These are phyloP conservation scores for Detonula confervacea DNA, from an alignment of 352 stramenopile species.

Conservation along the genomic window DNA sequence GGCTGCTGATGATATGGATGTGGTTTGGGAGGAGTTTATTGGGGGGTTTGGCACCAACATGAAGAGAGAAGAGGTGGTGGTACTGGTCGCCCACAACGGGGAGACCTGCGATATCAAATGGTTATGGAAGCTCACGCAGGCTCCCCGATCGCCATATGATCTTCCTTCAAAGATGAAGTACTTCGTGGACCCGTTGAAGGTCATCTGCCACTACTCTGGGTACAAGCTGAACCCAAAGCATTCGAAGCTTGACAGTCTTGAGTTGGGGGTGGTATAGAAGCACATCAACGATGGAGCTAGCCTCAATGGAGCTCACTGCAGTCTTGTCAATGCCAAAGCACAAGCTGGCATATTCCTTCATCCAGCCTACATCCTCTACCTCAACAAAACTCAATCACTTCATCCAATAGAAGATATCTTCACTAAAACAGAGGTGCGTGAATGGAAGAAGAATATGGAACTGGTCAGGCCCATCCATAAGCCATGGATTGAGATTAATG, in stretches of 20 bases:
- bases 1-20: background rate
- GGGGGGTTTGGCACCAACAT: background rate
- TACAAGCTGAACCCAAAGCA: conserved; percentile 11
- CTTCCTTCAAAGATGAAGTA: conserved; percentile 19
- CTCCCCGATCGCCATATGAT: background rate
- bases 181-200: conserved; percentile 33
- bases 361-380: too few species aligned
- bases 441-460: conserved; percentile 18
- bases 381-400: too few species aligned
- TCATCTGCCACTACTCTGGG: conserved; percentile 17
- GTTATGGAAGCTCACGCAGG: conserved; percentile 37
- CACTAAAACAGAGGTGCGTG: too few species aligned
- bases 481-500: conserved; percentile 22
- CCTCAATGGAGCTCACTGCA: background rate
- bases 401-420: too few species aligned
- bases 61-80: background rate
- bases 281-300: background rate
- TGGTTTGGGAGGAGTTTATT: background rate
- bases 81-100: conserved; percentile 31
- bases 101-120: conserved; percentile 41
- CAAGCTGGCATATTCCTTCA: conserved; percentile 22
- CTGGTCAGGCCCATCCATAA: conserved; percentile 6
- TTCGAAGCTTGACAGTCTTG: conserved; percentile 24
- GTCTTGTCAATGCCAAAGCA: conserved; percentile 12
- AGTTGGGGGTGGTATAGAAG: conserved; percentile 28